Conservation (phyloP, 345 rosid genomes). For the Syzygium aromaticum region DNA sequence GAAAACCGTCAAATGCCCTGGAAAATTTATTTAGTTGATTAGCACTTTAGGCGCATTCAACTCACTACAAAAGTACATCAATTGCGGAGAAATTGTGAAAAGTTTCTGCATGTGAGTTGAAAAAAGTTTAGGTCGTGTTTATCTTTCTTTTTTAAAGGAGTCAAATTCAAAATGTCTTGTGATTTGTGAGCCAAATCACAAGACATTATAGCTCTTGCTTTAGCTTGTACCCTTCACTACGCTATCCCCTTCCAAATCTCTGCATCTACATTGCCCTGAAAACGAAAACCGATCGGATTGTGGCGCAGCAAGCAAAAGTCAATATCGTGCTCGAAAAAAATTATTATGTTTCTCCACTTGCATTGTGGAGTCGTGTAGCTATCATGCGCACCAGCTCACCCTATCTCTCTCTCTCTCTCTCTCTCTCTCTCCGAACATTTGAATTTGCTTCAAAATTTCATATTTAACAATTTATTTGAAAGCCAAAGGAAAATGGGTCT, state of each 20-base stretch:
- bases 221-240: background rate
- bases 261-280: background rate
- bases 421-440: background rate
- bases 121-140: background rate
- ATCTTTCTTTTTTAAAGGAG: background rate
- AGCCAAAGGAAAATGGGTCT: background rate
- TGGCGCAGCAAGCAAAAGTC: background rate
- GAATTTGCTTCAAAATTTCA: background rate
- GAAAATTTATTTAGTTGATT: background rate
- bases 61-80: background rate
- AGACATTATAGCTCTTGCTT: background rate
- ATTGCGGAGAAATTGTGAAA: background rate
- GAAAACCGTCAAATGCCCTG: background rate
- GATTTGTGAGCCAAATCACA: background rate
- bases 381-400: constrained; percentile 31
- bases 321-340: background rate
- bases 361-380: constrained; percentile 3
- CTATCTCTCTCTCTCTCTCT: background rate
- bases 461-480: background rate
- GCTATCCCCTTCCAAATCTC: background rate
- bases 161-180: background rate
- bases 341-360: background rate
- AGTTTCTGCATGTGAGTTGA: background rate
- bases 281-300: background rate
- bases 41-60: background rate